A percentile compares a stretch with the other conserved stretches of the same genome.
These are phyloP conservation scores for Zygoascus biomembranicola DNA, from an alignment of 805 yeast species.

Conservation along the genomic window DNA sequence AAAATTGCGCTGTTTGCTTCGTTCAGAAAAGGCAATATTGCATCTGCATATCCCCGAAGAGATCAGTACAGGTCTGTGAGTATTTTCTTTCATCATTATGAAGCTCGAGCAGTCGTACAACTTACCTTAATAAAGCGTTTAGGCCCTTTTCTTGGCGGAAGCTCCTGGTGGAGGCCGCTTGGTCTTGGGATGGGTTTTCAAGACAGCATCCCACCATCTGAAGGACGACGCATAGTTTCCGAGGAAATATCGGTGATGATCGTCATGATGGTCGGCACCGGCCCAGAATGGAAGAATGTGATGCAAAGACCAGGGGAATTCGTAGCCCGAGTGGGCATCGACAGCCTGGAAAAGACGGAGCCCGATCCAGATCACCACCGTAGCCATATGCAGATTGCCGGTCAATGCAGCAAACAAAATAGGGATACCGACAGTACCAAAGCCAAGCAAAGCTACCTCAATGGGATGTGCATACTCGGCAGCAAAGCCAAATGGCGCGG, in stretches of 20 bases:
- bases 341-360: conserved; percentile 90
- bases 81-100: conserved; percentile 4
- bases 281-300: conserved; percentile 95
- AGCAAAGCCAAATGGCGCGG: conserved; percentile 95
- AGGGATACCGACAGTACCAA: conserved; percentile 96
- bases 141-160: background rate
- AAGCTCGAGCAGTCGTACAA: background rate
- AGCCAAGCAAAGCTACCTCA: conserved; percentile 83
- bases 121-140: background rate
- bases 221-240: conserved; percentile 93
- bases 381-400: conserved; percentile 72
- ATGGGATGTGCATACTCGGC: conserved; percentile 98
- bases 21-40: conserved; percentile 2
- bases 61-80: conserved; percentile 12
- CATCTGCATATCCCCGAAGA: background rate
- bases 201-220: conserved; percentile 88
- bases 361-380: conserved; percentile 80
- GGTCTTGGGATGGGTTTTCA: conserved; percentile 54
- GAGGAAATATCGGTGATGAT: conserved; percentile 91
- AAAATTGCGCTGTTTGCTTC: background rate
- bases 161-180: conserved; percentile 28
- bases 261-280: conserved; percentile 97
- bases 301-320: conserved; percentile 93
- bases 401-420: conserved; percentile 71
- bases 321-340: conserved; percentile 96